Percentiles rank a stretch among this genome's conserved stretches.
Evolutionary conservation across 1,139 yeast genomes (phyloP).

Genomic region (Meyerozyma athensensis): DNA sequence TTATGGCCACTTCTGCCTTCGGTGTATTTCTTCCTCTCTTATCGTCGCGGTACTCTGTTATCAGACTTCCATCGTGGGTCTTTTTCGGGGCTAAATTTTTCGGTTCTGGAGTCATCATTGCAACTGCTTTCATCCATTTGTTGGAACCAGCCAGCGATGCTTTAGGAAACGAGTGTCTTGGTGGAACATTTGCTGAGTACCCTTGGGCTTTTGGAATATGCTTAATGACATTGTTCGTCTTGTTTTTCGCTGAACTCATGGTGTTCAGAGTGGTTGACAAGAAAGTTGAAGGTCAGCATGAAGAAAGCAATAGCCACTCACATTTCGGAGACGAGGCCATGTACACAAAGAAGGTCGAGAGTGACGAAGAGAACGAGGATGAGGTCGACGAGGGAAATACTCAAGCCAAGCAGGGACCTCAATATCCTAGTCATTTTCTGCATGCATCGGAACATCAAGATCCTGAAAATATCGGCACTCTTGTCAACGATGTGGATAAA

Average conservation of each 20-base stretch:
- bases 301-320: slow-evolving; percentile 37
- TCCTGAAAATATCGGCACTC: slow-evolving; percentile 25
- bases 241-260: slow-evolving; percentile 53
- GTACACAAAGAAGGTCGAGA: slow-evolving; percentile 23
- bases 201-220: slow-evolving; percentile 67
- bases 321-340: slow-evolving; percentile 44
- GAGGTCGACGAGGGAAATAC: slow-evolving; percentile 6
- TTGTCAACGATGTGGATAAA: slow-evolving; percentile 27
- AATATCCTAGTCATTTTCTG: slow-evolving; percentile 40
- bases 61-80: slow-evolving; percentile 54
- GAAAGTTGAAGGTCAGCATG: slow-evolving; percentile 15
- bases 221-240: slow-evolving; percentile 45
- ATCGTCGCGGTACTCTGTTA: slow-evolving; percentile 49
- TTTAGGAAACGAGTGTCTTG: slow-evolving; percentile 48
- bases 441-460: slow-evolving; percentile 54
- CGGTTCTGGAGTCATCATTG: slow-evolving; percentile 89
- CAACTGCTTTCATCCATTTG: slow-evolving; percentile 84
- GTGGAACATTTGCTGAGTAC: slow-evolving; percentile 49
- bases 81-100: slow-evolving; percentile 75
- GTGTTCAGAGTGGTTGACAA: slow-evolving; percentile 49
- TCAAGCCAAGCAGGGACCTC: slow-evolving; percentile 10
- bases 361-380: slow-evolving; percentile 13
- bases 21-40: slow-evolving; percentile 60
- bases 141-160: slow-evolving; percentile 71
- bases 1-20: slow-evolving; percentile 51